Base-by-base conservation (phyloP, 805 yeast species). In the Wickerhamomyces kurtzmanii region DNA sequence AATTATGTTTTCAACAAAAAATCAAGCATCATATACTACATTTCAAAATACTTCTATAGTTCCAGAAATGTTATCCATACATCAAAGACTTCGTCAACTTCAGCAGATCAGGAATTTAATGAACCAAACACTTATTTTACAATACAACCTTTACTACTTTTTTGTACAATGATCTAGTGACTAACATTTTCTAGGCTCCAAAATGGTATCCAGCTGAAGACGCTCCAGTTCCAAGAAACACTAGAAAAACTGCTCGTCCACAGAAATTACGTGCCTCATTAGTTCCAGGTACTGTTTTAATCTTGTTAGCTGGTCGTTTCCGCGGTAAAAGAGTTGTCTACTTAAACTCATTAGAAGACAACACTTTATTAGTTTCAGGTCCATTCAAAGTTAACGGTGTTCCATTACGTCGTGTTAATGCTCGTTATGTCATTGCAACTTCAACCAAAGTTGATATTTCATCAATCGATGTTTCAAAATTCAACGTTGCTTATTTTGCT, bases 311-410 rank as follows among this genome's bases (percentile, higher is more conserved):
- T 56, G 98, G 98, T 64, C 85, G 96, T 70, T 89, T 85, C 94
- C 84, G 98, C 71, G 98, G 98, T 65, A 91, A 89, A 85, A 87
- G 98, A 73, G 98, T 91, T 55, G 96, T 89, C 42, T 82, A 81
- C 82, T 79, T 89, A 65, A 89, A 87, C 80, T 71, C 81, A 67
- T 78, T 91, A 62, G 96, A 86, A 71, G 97, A 91, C 79, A 84
- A 85, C 85, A 89, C 96, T 48, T 73, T 89, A 56, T 82, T 89
- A 60, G 95, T 89, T 45, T 71, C 96, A 39, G 98, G 98, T 62
- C 98, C 98, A 57, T 91, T 89, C 94, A 89, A 91, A 79, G 83
- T 89, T 58, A 89, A 89, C 73, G 98, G 98, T 75, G 98, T 89
- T 49, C 97, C 98, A 64, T 75, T 89, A 65, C 86, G 97, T 82